phyloP scores from a whole-genome alignment of 441 rosid species.

The Pelargonium fulgidum region DNA sequence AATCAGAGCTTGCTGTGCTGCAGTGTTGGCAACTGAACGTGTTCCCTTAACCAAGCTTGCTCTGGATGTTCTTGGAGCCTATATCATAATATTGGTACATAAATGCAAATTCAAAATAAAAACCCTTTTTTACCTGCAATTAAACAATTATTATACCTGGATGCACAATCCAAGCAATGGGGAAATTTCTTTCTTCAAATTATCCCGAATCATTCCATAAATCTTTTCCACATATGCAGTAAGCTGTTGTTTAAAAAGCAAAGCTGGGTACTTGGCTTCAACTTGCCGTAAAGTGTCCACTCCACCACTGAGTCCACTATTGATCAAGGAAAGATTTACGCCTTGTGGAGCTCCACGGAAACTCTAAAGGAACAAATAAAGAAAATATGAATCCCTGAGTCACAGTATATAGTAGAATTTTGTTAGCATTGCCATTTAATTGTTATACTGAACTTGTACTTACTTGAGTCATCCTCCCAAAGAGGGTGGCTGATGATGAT shows the following conservation, averaged over 20 bases:
- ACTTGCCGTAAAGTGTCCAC: conserved; percentile 75
- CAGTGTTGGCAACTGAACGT: conserved; percentile 74
- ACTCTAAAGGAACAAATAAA: conserved; percentile 45
- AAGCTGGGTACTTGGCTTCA: conserved; percentile 98
- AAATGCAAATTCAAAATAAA: not conserved
- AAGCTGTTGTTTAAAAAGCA: conserved; percentile 98
- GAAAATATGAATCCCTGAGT: conserved; percentile 15
- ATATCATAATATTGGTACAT: conserved; percentile 17
- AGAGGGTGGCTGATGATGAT: conserved; percentile 94
- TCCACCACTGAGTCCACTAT: conserved; percentile 58
- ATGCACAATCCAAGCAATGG: conserved; percentile 97
- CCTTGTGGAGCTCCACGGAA: conserved; percentile 97
- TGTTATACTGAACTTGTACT: conserved; percentile 3
- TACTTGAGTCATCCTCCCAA: conserved; percentile 97
- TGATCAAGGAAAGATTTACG: conserved; percentile 68
- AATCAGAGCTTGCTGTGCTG: conserved; percentile 89
- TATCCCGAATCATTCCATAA: conserved; percentile 99
- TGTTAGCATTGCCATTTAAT: conserved; percentile 10
- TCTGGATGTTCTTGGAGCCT: conserved; percentile 99
- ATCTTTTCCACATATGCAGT: conserved; percentile 98
- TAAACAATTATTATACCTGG: conserved; percentile 50
- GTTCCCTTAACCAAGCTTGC: conserved; percentile 96
- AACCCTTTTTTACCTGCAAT: not conserved
- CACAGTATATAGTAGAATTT: conserved; percentile 15
- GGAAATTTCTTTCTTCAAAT: conserved; percentile 96